These are phyloP conservation scores for Penicillium nucicola DNA, from an alignment of 495 filamentous ascomycete species.

Conservation along the genomic window DNA sequence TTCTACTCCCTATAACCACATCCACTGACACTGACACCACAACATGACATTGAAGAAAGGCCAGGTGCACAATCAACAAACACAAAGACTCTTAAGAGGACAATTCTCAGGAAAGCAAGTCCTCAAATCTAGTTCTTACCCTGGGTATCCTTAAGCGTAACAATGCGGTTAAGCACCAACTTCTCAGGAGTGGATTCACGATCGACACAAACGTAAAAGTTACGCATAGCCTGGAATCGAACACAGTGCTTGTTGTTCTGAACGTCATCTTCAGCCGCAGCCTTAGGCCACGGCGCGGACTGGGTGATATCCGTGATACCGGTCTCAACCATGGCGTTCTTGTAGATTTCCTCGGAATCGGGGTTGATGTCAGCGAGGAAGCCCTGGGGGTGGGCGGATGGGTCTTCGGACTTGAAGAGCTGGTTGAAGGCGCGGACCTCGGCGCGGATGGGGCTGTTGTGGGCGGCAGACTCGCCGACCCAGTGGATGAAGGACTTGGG, in stretches of 20 bases:
- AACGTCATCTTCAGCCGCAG: slow-evolving; percentile 24
- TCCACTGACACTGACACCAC: not conserved
- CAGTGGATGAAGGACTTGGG: slow-evolving; percentile 85
- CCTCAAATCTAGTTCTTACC: slow-evolving; percentile 19
- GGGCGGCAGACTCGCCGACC: slow-evolving; percentile 60
- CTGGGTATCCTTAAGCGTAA: slow-evolving; percentile 74
- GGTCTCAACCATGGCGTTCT: slow-evolving; percentile 75
- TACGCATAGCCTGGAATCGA: slow-evolving; percentile 88
- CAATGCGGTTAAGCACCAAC: slow-evolving; percentile 87
- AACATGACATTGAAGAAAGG: not conserved
- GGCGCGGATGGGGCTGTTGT: slow-evolving; percentile 66
- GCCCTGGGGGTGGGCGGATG: slow-evolving; percentile 65
- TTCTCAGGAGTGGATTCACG: slow-evolving; percentile 72
- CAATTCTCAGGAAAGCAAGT: too few species aligned
- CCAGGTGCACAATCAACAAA: not conserved
- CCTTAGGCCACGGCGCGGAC: slow-evolving; percentile 80
- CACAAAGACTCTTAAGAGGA: too few species aligned
- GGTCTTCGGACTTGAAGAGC: slow-evolving; percentile 84
- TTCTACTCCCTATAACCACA: too few species aligned
- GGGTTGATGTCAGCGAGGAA: slow-evolving; percentile 85
- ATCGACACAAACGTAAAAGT: slow-evolving; percentile 84
- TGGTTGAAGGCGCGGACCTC: slow-evolving; percentile 78
- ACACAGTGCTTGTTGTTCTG: slow-evolving; percentile 66
- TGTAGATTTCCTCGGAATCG: slow-evolving; percentile 73
- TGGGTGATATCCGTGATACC: slow-evolving; percentile 77